Evolutionary conservation across 768 basidiomycete species (phyloP).

Genomic region (Lactarius pseudohatsudake): DNA sequence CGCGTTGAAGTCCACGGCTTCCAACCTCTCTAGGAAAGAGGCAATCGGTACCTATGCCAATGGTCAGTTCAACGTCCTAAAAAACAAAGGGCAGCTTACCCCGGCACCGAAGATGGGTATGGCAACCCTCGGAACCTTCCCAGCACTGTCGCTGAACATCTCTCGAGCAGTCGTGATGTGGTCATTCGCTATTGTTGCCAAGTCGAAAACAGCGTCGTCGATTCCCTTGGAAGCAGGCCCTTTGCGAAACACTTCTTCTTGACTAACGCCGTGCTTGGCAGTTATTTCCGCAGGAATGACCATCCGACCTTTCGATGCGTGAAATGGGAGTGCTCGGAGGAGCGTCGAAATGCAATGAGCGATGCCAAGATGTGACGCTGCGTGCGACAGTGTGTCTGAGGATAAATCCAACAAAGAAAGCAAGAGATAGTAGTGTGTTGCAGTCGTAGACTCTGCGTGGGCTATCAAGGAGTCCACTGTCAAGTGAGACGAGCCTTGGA

Average conservation of each 20-base stretch:
- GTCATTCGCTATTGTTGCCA: conserved; percentile 80
- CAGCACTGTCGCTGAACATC: conserved; percentile 56
- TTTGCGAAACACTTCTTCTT: conserved; percentile 73
- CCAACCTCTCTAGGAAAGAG: conserved; percentile 63
- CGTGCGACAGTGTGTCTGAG: conserved; percentile 59
- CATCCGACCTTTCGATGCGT: conserved; percentile 67
- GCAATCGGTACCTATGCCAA: conserved; percentile 59
- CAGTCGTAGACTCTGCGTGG: conserved; percentile 79
- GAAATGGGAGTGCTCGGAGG: conserved; percentile 75
- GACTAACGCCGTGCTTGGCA: conserved; percentile 70
- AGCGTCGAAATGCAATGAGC: conserved; percentile 71
- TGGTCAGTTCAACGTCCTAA: conserved; percentile 7
- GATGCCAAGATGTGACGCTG: conserved; percentile 77
- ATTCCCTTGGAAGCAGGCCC: conserved; percentile 56
- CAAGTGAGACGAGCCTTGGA: conserved; percentile 61
- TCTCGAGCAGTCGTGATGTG: conserved; percentile 72
- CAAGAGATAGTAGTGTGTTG: conserved; percentile 73
- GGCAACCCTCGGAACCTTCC: conserved; percentile 54
- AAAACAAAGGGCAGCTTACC: conserved; percentile 45
- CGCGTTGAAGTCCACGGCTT: conserved; percentile 68
- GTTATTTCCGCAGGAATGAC: conserved; percentile 82
- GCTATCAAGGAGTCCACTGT: conserved; percentile 66
- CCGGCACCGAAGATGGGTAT: conserved; percentile 73
- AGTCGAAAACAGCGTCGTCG: conserved; percentile 78
- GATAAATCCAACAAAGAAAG: conserved; percentile 64